phyloP scores from a whole-genome alignment of 2,329 filamentous ascomycete species.

The Cryphonectria naterciae region DNA sequence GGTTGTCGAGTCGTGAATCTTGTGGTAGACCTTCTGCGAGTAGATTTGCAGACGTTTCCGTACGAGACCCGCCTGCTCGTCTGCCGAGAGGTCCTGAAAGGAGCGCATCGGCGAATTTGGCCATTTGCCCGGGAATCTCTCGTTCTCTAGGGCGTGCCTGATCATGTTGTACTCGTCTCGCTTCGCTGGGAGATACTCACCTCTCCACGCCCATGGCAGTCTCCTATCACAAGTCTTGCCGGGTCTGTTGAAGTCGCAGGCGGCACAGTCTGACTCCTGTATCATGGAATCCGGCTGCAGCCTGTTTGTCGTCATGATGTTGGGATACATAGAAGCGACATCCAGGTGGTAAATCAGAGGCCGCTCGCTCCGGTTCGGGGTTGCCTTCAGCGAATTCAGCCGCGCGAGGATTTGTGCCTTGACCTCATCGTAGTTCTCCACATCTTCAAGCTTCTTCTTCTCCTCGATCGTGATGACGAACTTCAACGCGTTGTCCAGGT shows the following conservation, averaged over 20 bases:
- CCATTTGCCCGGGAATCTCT: conserved; percentile 82
- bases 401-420: conserved; percentile 78
- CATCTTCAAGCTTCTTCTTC: conserved; percentile 78
- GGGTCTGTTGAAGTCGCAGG: conserved; percentile 96
- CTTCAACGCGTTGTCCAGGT: conserved; percentile 85
- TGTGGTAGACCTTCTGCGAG: conserved; percentile 99
- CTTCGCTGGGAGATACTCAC: conserved; percentile 94
- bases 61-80: conserved; percentile 80
- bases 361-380: conserved; percentile 80
- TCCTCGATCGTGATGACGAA: conserved; percentile 88
- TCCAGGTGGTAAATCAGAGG: conserved; percentile 98
- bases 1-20: conserved; percentile 93
- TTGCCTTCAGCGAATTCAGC: conserved; percentile 74
- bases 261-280: conserved; percentile 90
- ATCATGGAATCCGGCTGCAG: conserved; percentile 99
- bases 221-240: conserved; percentile 96
- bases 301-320: conserved; percentile 99
- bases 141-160: conserved; percentile 84
- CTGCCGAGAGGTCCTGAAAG: conserved; percentile 79
- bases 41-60: conserved; percentile 90
- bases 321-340: conserved; percentile 99
- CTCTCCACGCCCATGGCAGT: conserved; percentile 97
- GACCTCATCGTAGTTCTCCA: conserved; percentile 82
- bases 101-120: conserved; percentile 71
- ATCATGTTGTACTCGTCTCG: conserved; percentile 99